phyloP scores from a whole-genome alignment of 495 filamentous ascomycete species.

The Lophiostoma macrostomum region DNA sequence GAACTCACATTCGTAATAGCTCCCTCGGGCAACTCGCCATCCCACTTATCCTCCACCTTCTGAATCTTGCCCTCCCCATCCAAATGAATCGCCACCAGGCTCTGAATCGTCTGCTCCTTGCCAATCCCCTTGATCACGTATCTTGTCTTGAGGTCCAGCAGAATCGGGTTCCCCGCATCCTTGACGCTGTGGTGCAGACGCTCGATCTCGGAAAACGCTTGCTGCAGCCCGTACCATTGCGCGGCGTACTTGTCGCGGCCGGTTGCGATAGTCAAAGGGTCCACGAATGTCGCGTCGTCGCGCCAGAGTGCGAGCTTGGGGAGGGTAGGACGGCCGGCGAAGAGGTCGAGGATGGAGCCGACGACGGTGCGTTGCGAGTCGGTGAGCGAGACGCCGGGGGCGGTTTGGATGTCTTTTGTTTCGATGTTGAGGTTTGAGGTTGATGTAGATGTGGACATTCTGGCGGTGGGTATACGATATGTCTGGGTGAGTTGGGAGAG shows the following conservation, averaged over 20 bases:
- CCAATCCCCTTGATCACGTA: conserved; percentile 54
- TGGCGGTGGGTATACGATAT: conserved; percentile 1
- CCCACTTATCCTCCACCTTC: conserved; percentile 57
- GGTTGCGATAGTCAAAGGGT: conserved; percentile 51
- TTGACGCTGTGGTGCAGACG: conserved; percentile 51
- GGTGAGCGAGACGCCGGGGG: conserved; percentile 47
- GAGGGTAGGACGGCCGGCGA: conserved; percentile 54
- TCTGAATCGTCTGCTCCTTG: conserved; percentile 52
- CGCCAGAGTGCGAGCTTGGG: conserved; percentile 55
- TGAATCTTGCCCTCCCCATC: conserved; percentile 47
- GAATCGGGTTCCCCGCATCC: conserved; percentile 54
- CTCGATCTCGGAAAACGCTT: conserved; percentile 48
- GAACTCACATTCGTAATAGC: conserved; percentile 38
- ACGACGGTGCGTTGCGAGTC: conserved; percentile 50
- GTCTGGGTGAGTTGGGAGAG: conserved; percentile 6
- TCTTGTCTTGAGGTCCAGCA: conserved; percentile 49
- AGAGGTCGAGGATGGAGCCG: conserved; percentile 58
- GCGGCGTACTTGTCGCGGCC: conserved; percentile 51
- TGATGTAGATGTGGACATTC: conserved; percentile 5
- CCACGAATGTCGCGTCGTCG: conserved; percentile 50
- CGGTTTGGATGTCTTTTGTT: conserved; percentile 50
- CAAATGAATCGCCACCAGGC: conserved; percentile 47
- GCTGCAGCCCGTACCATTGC: conserved; percentile 53
- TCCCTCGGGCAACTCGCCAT: conserved; percentile 51
- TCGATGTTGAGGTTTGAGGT: conserved; percentile 39